Evolutionary conservation across 2,329 filamentous ascomycete genomes (phyloP).

Genomic region (Penicillium brasilianum): DNA sequence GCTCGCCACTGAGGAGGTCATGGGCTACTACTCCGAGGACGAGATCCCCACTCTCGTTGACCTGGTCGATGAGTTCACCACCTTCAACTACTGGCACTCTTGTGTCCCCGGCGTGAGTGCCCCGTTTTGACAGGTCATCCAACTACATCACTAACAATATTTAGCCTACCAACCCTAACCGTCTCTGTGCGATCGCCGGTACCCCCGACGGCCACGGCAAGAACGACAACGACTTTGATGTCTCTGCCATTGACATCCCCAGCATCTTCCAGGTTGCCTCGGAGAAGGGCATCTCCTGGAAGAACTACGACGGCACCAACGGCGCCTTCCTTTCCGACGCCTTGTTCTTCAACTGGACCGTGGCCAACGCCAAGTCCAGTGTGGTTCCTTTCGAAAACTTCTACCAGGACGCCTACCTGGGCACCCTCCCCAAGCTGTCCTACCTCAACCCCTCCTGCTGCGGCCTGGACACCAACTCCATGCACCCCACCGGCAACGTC

Average conservation of each 20-base stretch:
- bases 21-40: slow-evolving; percentile 50
- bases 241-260: slow-evolving; percentile 37
- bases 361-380: slow-evolving; percentile 30
- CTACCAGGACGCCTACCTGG: slow-evolving; percentile 39
- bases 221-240: slow-evolving; percentile 35
- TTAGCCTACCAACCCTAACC: slow-evolving; percentile 52
- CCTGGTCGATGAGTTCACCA: slow-evolving; percentile 46
- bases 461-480: slow-evolving; percentile 38
- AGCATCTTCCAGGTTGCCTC: slow-evolving; percentile 46
- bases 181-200: slow-evolving; percentile 35
- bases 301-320: slow-evolving; percentile 40
- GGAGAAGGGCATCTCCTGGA: slow-evolving; percentile 37
- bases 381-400: slow-evolving; percentile 39
- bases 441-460: slow-evolving; percentile 47
- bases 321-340: slow-evolving; percentile 36
- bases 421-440: slow-evolving; percentile 38
- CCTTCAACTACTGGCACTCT: slow-evolving; percentile 53
- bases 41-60: slow-evolving; percentile 48
- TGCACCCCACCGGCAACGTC: slow-evolving; percentile 39
- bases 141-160: slow-evolving; percentile 16
- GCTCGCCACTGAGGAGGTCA: slow-evolving; percentile 43
- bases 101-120: slow-evolving; percentile 46
- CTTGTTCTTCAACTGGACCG: slow-evolving; percentile 40
- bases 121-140: slow-evolving; percentile 1
- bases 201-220: slow-evolving; percentile 36